phyloP scores from a whole-genome alignment of 441 rosid species.

The Isatis lusitanica region DNA sequence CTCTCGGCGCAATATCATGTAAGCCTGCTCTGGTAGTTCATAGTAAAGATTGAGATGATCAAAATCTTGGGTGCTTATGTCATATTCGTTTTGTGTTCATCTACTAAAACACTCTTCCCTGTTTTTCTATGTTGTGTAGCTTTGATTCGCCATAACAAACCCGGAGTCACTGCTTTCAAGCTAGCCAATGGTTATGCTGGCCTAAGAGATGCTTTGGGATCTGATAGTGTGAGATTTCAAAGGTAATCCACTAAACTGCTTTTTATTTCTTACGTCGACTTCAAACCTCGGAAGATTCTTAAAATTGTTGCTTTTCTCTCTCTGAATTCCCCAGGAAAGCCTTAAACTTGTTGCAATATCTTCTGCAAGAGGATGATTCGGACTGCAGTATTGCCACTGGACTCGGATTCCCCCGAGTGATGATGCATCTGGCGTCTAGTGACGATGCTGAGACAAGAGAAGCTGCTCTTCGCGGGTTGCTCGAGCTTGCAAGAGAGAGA shows the following conservation, averaged over 20 bases:
- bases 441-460: constrained; percentile 69
- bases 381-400: constrained; percentile 56
- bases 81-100: background rate
- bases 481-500: constrained; percentile 56
- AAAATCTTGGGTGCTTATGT: background rate
- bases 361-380: constrained; percentile 58
- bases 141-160: constrained; percentile 85
- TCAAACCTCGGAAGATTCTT: background rate
- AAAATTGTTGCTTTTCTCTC: background rate
- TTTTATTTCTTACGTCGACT: background rate
- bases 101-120: constrained; percentile 14
- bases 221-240: constrained; percentile 77
- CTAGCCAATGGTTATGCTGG: constrained; percentile 89
- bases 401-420: constrained; percentile 64
- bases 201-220: constrained; percentile 74
- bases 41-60: background rate
- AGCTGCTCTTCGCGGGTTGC: constrained; percentile 69
- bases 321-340: constrained; percentile 67
- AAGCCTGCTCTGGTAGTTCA: constrained; percentile 35
- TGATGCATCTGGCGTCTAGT: constrained; percentile 74
- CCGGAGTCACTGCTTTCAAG: constrained; percentile 79
- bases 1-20: constrained; percentile 94
- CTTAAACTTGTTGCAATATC: constrained; percentile 81
- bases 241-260: constrained; percentile 48
- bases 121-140: constrained; percentile 48